Conservation (phyloP, 2,329 filamentous ascomycete species). For the Fusarium sp. region DNA sequence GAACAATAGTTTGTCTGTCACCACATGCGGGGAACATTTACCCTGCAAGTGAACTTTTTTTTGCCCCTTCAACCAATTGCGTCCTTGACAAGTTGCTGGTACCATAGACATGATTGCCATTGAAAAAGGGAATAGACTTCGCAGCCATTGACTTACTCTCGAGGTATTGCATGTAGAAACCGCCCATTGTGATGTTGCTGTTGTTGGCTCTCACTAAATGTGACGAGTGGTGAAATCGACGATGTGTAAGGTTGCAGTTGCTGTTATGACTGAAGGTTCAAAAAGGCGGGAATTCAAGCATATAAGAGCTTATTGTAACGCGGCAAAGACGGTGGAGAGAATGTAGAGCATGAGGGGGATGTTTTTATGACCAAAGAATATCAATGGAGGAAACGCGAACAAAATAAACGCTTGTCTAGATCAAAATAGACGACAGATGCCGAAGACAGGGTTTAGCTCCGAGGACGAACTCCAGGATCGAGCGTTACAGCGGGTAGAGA, state of each 20-base stretch:
- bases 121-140: slow-evolving; percentile 8
- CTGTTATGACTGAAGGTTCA: slow-evolving; percentile 10
- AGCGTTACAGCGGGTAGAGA: slow-evolving; percentile 29
- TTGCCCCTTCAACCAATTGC: not conserved
- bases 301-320: slow-evolving; percentile 24
- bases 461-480: slow-evolving; percentile 23
- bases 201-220: slow-evolving; percentile 37
- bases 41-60: slow-evolving; percentile 3
- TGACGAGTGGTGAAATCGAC: slow-evolving; percentile 11
- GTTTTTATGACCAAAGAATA: slow-evolving; percentile 13
- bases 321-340: slow-evolving; percentile 18
- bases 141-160: slow-evolving; percentile 68
- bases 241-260: slow-evolving; percentile 11
- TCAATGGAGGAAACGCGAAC: slow-evolving; percentile 17
- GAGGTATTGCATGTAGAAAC: slow-evolving; percentile 77
- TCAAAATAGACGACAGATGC: slow-evolving; percentile 30
- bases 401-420: slow-evolving; percentile 38
- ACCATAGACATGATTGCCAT: slow-evolving; percentile 26
- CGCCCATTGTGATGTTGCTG: slow-evolving; percentile 59
- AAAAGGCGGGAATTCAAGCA: slow-evolving; percentile 35
- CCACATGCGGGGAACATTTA: slow-evolving; percentile 24
- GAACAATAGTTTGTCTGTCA: slow-evolving; percentile 10
- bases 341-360: slow-evolving; percentile 12
- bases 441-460: slow-evolving; percentile 28
- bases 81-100: slow-evolving; percentile 29